These are phyloP conservation scores for Aspergillus ostianus DNA, from an alignment of 495 filamentous ascomycete genomes.

Conservation along the genomic window DNA sequence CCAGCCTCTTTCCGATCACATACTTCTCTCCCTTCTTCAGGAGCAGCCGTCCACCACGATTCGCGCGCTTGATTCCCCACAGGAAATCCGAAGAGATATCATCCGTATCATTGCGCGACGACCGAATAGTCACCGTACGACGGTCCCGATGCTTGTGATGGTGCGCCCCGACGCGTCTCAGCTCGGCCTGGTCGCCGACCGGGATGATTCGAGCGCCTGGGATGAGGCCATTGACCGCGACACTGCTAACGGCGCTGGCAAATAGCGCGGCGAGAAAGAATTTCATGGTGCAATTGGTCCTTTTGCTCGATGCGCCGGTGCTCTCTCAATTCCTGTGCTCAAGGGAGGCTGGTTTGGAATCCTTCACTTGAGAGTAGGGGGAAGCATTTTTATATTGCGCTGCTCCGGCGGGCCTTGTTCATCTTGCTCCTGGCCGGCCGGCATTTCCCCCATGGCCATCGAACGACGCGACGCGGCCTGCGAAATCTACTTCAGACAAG, in stretches of 20 bases:
- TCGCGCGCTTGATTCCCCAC: slow-evolving; percentile 49
- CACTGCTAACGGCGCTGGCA: slow-evolving; percentile 19
- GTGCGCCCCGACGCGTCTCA: slow-evolving; percentile 30
- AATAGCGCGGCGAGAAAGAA: slow-evolving; percentile 28
- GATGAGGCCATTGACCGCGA: slow-evolving; percentile 18
- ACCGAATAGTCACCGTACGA: slow-evolving; percentile 46
- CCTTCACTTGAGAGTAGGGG: not conserved
- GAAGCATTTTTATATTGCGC: not conserved
- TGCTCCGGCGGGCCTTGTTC: not conserved
- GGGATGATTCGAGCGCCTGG: slow-evolving; percentile 31
- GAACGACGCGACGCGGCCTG: not conserved
- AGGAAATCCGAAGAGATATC: slow-evolving; percentile 55
- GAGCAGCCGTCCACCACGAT: slow-evolving; percentile 51
- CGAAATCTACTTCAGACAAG: not conserved
- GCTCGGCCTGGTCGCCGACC: slow-evolving; percentile 19
- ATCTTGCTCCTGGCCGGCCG: not conserved
- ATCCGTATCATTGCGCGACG: slow-evolving; percentile 51
- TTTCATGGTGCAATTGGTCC: slow-evolving; percentile 19
- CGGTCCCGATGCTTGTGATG: slow-evolving; percentile 36
- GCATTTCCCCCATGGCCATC: not conserved
- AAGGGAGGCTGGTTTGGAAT: not conserved
- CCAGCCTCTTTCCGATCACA: slow-evolving; percentile 55
- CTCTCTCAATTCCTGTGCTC: not conserved
- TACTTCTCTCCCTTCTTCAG: slow-evolving; percentile 51
- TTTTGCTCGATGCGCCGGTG: not conserved